Evolutionary conservation across 2,329 filamentous ascomycete genomes (phyloP).

Genomic region (Diplodia corticola): DNA sequence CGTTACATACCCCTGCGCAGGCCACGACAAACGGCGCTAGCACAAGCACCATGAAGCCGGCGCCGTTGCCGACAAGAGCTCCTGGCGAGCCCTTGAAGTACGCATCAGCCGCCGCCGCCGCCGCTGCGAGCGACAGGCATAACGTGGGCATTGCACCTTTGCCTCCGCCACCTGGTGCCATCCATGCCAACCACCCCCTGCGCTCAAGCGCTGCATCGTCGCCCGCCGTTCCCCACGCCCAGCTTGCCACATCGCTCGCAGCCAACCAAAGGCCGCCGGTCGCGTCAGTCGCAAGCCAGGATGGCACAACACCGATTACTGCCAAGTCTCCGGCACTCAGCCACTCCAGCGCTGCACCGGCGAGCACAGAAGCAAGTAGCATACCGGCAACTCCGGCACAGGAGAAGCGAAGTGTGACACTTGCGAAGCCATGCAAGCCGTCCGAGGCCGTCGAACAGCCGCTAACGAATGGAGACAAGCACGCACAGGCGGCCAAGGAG

Average conservation of each 20-base stretch:
- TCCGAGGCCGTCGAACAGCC: constrained; percentile 30
- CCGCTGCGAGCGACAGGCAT: constrained; percentile 86
- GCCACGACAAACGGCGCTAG: constrained; percentile 62
- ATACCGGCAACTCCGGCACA: constrained; percentile 49
- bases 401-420: constrained; percentile 44
- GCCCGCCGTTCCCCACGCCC: constrained; percentile 42
- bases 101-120: constrained; percentile 90
- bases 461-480: constrained; percentile 55
- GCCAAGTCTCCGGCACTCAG: constrained; percentile 56
- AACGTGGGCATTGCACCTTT: constrained; percentile 87
- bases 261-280: constrained; percentile 37
- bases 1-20: constrained; percentile 73
- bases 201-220: constrained; percentile 60
- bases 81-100: constrained; percentile 94
- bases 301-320: constrained; percentile 43
- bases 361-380: constrained; percentile 42
- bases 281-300: constrained; percentile 36
- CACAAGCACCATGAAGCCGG: constrained; percentile 82
- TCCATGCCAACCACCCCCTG: constrained; percentile 52
- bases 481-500: constrained; percentile 55
- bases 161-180: constrained; percentile 76
- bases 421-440: constrained; percentile 37
- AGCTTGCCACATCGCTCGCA: constrained; percentile 32
- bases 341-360: constrained; percentile 45
- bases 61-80: constrained; percentile 77